phyloP scores from a whole-genome alignment of 2,329 filamentous ascomycete genomes.

The Colletotrichum euphorbiae region DNA sequence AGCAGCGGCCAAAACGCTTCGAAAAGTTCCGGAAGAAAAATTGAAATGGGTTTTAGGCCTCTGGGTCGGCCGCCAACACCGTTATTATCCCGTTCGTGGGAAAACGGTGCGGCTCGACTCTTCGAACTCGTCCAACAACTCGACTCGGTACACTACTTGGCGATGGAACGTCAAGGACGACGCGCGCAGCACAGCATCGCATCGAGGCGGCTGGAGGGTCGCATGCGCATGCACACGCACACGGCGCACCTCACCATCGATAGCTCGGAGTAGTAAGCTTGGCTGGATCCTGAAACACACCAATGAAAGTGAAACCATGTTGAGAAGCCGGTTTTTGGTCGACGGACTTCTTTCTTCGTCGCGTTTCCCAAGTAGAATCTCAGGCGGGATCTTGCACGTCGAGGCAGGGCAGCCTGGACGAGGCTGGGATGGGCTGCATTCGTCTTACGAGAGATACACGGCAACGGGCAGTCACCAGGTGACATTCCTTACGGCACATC shows the following conservation, averaged over 20 bases:
- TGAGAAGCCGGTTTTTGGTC: conserved; percentile 11
- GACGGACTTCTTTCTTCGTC: conserved; percentile 20
- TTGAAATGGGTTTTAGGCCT: conserved; percentile 17
- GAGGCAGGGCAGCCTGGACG: conserved; percentile 14
- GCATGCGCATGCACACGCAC: conserved; percentile 13
- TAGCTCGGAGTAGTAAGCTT: conserved; percentile 20
- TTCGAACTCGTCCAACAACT: not conserved
- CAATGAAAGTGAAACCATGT: conserved; percentile 35
- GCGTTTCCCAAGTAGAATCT: conserved; percentile 25
- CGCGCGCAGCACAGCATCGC: conserved; percentile 24
- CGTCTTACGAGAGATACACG: conserved; percentile 26
- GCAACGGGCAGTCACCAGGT: conserved; percentile 23
- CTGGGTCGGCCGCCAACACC: conserved; percentile 14
- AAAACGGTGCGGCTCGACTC: conserved; percentile 11
- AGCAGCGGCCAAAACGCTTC: conserved; percentile 35
- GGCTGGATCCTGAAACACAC: conserved; percentile 33
- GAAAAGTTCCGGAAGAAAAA: conserved; percentile 33
- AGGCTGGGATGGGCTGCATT: conserved; percentile 22
- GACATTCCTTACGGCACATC: conserved; percentile 32
- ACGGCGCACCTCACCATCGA: conserved; percentile 20
- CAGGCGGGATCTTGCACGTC: conserved; percentile 9
- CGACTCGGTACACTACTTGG: conserved; percentile 16
- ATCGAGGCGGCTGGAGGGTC: conserved; percentile 30
- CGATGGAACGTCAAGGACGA: conserved; percentile 31
- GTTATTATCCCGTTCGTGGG: conserved; percentile 12